A percentile compares a stretch with the other conserved stretches of the same genome.
phyloP scores from a whole-genome alignment of 2,329 filamentous ascomycete species.

The Hymenotorrendiella dingleyae region DNA sequence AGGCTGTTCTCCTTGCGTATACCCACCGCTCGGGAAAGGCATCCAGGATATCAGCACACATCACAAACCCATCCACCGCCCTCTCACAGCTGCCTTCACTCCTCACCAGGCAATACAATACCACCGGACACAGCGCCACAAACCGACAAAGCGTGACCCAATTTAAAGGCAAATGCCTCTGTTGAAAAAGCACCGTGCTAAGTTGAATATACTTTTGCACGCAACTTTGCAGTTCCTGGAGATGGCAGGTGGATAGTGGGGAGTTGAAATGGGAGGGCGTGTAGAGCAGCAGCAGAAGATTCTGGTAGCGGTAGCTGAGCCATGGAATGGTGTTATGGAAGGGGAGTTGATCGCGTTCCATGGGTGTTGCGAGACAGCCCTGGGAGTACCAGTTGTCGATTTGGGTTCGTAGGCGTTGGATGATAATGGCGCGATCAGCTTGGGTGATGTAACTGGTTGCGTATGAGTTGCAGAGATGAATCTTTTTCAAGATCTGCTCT shows the following conservation, averaged over 20 bases:
- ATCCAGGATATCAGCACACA: neutral
- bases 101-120: neutral
- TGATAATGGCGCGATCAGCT: neutral
- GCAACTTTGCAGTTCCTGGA: neutral
- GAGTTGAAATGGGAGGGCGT: constrained; percentile 1
- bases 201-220: neutral
- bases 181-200: neutral
- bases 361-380: neutral
- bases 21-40: neutral
- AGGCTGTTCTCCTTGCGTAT: neutral
- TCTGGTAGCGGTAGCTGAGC: neutral
- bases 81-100: neutral
- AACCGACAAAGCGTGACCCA: constrained; percentile 1
- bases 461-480: neutral
- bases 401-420: neutral
- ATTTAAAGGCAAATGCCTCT: neutral
- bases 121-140: neutral
- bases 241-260: neutral
- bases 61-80: neutral
- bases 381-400: neutral
- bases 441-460: neutral
- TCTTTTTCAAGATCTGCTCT: neutral
- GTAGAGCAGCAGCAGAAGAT: neutral
- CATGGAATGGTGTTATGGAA: neutral
- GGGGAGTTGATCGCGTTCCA: constrained; percentile 1